Base-by-base conservation (phyloP, 2,329 filamentous ascomycete species). In the Onygenales sp. region DNA sequence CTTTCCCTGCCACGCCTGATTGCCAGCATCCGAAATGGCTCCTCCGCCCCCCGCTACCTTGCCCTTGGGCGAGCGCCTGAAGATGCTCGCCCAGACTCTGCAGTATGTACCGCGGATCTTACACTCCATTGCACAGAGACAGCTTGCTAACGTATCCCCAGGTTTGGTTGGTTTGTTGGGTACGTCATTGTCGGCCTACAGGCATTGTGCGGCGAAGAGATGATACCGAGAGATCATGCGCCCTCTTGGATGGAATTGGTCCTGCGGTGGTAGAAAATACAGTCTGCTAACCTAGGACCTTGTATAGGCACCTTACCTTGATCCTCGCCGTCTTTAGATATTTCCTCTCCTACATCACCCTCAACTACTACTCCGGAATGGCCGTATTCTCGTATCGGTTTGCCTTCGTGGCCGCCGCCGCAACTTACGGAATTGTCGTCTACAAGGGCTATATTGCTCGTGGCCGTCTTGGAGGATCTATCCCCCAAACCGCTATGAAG, bases 351-450 rank as follows among this genome's bases (percentile, higher is more conserved):
- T 95, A 89, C 77, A 73, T 96, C 55, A 86, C 86, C 65, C 87
- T 97, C 79, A 94, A 95, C 79, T 90, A 83, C 71, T 86, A 86
- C 69, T 84, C 84, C 54, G 75, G 81, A 67, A 83, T 83, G 77
- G 91, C 92, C 47, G 79, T 82, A 61, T 84, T 93, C 71, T 86
- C 86, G 54, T 98, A 98, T 77, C 91, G 93, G 64, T 82, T 86
- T 52, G 88, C 91, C 54, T 98, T 98, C 70, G 61, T 96, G 62
- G 85, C 91, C 2, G 93, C 93, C 5, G 89, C 90, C 47, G 82
- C 84, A 49, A 97, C 93, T 9, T 98, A 98, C 72, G 92, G 93
- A 60, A 97, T 98, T 61, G 93, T 98, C 49, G 92, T 98, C 58
- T 97, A 95, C 80, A 98, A 98, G 82, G 91, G 89, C 55, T 89